A percentile compares a stretch with the other conserved stretches of the same genome.
phyloP scores from a whole-genome alignment of 2,329 filamentous ascomycete species.

The Sporothrix brasiliensis region DNA sequence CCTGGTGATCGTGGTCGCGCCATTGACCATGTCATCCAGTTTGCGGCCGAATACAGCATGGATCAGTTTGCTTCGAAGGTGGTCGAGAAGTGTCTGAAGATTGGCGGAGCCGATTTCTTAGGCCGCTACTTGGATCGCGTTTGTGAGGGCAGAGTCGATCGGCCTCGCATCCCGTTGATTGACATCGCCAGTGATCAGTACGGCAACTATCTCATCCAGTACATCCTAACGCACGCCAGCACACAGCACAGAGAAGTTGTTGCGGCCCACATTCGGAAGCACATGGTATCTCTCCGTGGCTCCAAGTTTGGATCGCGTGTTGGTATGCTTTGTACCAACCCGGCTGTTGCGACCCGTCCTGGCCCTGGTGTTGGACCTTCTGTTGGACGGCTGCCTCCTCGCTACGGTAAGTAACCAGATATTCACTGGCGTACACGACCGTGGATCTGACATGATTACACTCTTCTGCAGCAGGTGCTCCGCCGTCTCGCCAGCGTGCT shows the following conservation, averaged over 20 bases:
- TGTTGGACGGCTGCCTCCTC: conserved; percentile 62
- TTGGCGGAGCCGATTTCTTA: conserved; percentile 87
- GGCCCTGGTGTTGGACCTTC: conserved; percentile 76
- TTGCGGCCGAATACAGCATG: conserved; percentile 95
- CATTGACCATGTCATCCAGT: conserved; percentile 91
- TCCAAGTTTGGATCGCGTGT: conserved; percentile 98
- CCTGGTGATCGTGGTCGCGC: conserved; percentile 89
- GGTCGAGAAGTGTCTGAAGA: conserved; percentile 98
- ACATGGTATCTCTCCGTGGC: conserved; percentile 97
- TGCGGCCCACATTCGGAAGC: conserved; percentile 91
- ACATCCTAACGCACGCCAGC: conserved; percentile 87
- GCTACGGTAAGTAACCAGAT: conserved; percentile 60
- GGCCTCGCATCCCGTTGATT: conserved; percentile 93
- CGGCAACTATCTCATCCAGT: conserved; percentile 97
- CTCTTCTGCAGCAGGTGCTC: conserved; percentile 12
- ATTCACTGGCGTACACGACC: not conserved
- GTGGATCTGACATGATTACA: not conserved
- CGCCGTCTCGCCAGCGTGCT: conserved; percentile 31
- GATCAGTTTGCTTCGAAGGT: conserved; percentile 99
- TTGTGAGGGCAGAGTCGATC: conserved; percentile 85
- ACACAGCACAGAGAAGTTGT: conserved; percentile 91
- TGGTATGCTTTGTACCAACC: conserved; percentile 98
- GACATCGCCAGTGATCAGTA: conserved; percentile 99
- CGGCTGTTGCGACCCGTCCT: conserved; percentile 82
- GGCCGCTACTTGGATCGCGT: conserved; percentile 91